Evolutionary conservation across 352 stramenopile genomes (phyloP).

Genomic region (Globisporangium spinosum): DNA sequence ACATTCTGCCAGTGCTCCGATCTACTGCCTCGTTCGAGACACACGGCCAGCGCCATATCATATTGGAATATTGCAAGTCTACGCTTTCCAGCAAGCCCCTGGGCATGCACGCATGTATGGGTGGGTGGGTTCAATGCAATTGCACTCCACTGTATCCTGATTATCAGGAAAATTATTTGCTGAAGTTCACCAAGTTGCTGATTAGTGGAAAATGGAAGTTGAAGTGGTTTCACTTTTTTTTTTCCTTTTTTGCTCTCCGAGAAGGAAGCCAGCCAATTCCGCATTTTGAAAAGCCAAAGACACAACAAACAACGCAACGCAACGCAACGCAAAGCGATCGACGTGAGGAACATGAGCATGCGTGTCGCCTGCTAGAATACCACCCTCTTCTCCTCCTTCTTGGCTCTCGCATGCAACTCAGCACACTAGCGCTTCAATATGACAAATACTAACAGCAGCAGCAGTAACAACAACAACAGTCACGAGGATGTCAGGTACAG

Average conservation of each 20-base stretch:
- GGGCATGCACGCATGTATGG: too few species aligned
- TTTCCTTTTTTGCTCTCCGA: background rate
- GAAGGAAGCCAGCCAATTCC: background rate
- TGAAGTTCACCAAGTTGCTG: background rate
- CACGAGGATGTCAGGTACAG: background rate
- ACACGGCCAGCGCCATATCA: background rate
- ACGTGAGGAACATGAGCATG: too few species aligned
- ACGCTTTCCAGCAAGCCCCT: too few species aligned
- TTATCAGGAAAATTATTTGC: background rate
- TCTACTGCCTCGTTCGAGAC: background rate
- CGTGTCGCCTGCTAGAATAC: too few species aligned
- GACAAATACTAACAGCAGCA: slow-evolving; percentile 14
- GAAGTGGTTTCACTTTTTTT: slow-evolving; percentile 16
- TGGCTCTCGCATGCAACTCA: background rate
- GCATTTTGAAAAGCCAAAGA: slow-evolving; percentile 1
- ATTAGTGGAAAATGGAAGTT: slow-evolving; percentile 7
- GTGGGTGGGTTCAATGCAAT: too few species aligned
- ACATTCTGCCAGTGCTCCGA: background rate
- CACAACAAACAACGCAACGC: background rate
- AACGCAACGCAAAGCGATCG: too few species aligned
- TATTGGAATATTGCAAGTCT: background rate
- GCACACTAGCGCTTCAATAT: background rate
- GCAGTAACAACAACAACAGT: slow-evolving; percentile 5
- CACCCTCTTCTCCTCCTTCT: too few species aligned
- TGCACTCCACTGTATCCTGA: too few species aligned